Conservation (phyloP, 192 early-diverging fungal genomes). For the Umbelopsis sp. region DNA sequence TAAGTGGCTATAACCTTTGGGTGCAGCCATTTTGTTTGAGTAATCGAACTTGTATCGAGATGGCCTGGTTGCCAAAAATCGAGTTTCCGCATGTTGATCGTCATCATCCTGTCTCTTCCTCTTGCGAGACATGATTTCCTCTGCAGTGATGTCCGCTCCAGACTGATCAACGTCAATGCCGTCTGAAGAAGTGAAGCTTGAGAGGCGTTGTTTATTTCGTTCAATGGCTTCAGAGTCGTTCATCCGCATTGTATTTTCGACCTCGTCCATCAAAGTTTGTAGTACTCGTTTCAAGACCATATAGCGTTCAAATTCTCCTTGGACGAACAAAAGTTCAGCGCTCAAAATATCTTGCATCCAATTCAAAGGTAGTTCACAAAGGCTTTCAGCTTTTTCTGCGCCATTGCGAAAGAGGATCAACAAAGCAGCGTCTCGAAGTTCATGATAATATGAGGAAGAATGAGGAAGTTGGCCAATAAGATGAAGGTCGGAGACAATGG, state of each 20-base stretch:
- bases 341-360: constrained; percentile 37
- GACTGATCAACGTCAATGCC: background rate
- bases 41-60: background rate
- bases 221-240: constrained; percentile 13
- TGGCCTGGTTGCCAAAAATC: background rate
- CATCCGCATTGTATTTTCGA: background rate
- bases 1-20: background rate
- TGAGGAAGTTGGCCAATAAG: constrained; percentile 33
- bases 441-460: constrained; percentile 21
- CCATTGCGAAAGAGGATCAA: constrained; percentile 33
- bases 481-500: constrained; percentile 30
- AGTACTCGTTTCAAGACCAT: constrained; percentile 22
- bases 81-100: background rate
- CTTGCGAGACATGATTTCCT: background rate
- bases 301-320: constrained; percentile 35
- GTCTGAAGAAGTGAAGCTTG: background rate
- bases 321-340: constrained; percentile 33
- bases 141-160: background rate
- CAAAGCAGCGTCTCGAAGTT: constrained; percentile 31
- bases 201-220: background rate
- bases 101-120: background rate
- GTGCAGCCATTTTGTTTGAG: too few species aligned
- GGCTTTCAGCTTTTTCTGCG: constrained; percentile 16
- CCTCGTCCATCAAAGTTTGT: constrained; percentile 22
- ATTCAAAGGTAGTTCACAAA: constrained; percentile 30